Evolutionary conservation across 2,329 filamentous ascomycete species (phyloP).

Genomic region (Aspergillus oerlinghausenensis): DNA sequence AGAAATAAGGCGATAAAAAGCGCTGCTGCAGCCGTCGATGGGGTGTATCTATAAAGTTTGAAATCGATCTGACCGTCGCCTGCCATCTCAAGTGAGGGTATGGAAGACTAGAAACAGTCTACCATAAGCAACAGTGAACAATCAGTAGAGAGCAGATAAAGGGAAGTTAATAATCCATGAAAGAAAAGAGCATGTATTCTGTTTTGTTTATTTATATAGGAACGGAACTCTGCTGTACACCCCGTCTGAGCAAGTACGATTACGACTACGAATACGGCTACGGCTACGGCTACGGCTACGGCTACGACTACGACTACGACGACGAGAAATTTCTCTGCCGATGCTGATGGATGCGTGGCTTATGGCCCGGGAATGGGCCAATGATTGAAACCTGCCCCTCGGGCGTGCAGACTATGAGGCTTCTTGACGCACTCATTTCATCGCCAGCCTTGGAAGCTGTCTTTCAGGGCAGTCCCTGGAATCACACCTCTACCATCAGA

Average conservation of each 20-base stretch:
- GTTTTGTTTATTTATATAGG: background rate
- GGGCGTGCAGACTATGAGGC: background rate
- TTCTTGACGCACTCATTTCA: background rate
- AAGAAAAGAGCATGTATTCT: background rate
- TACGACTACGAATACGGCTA: background rate
- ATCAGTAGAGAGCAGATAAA: background rate
- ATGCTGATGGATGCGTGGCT: background rate
- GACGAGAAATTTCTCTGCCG: background rate
- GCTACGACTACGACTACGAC: background rate
- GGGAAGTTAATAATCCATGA: background rate
- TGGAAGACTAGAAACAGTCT: no score
- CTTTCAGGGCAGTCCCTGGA: background rate
- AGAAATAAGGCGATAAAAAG: constrained; percentile 24
- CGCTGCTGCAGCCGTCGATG: constrained; percentile 7
- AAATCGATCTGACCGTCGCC: background rate
- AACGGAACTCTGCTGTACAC: background rate
- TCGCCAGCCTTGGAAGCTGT: background rate
- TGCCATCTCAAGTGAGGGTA: background rate
- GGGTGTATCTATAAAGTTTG: constrained; percentile 9
- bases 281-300: background rate
- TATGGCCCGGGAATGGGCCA: background rate
- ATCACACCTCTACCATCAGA: background rate
- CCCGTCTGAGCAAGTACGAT: background rate
- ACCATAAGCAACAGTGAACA: no score
- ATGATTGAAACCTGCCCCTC: background rate